Conservation (phyloP, 2,329 filamentous ascomycete genomes). For the Phyllosticta citrichinensis region DNA sequence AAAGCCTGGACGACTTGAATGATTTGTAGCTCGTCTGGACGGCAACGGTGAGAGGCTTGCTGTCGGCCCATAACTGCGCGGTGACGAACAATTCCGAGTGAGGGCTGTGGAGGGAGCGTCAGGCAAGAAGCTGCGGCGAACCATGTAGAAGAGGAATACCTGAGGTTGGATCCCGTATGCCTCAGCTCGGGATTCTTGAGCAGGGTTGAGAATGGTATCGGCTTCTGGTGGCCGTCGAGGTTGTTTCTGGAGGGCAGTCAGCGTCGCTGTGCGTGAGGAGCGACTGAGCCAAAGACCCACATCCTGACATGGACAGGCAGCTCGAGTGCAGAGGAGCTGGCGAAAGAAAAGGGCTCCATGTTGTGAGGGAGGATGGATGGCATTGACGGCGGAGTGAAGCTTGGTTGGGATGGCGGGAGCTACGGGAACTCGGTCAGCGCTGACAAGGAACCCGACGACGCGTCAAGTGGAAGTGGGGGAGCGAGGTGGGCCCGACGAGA, state of each 20-base stretch:
- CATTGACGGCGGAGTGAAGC: not conserved
- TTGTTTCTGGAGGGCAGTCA: constrained; percentile 46
- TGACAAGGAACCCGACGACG: not conserved
- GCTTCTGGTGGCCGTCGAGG: constrained; percentile 68
- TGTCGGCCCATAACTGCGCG: constrained; percentile 88
- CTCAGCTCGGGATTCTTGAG: constrained; percentile 69
- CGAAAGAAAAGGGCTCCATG: constrained; percentile 97
- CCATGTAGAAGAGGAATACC: constrained; percentile 31
- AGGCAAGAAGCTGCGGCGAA: not conserved
- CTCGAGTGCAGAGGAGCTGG: constrained; percentile 73
- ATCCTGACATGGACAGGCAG: constrained; percentile 57
- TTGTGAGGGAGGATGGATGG: constrained; percentile 1
- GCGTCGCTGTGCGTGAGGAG: constrained; percentile 4
- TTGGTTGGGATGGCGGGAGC: not conserved
- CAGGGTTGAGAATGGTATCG: constrained; percentile 66
- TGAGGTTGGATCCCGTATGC: constrained; percentile 78
- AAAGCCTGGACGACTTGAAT: constrained; percentile 64
- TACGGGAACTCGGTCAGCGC: not conserved
- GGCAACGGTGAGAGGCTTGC: constrained; percentile 85
- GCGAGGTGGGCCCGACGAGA: not conserved
- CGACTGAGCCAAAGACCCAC: constrained; percentile 36
- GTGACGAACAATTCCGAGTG: constrained; percentile 89
- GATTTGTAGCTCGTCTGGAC: constrained; percentile 88
- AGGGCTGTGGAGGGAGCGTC: constrained; percentile 39
- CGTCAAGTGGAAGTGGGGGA: not conserved